Base-by-base conservation (phyloP, 164 flowering plant species). In the Malania oleifera region DNA sequence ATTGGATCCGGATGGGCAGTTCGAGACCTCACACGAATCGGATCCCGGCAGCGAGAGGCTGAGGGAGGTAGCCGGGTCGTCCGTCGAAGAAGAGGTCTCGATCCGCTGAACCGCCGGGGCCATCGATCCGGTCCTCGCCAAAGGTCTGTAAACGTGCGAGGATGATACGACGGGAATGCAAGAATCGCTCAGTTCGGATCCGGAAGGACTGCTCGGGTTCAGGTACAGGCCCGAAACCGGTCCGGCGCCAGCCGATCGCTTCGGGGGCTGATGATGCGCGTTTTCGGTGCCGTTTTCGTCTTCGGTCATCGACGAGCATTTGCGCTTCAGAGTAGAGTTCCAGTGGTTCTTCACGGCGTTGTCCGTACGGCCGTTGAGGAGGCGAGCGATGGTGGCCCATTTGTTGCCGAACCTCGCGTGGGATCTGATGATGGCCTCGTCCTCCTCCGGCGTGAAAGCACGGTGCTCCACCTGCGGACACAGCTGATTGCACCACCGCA, bases 401-500 rank as follows among this genome's bases (percentile, higher is more conserved):
- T 84, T 82, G 80, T 90, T 90, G 5, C 97, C 97, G 46, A 75
- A 80, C 57, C 75, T 64, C 0, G 84, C 85, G 52, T 89, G 97
- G 29, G 92, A 95, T n/a, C 70, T n/a, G 38, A 83, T 28, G 51
- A 89, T 87, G 18, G 81, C 70, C 7, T 77, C 92, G 54, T 89
- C 97, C 66, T 89, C 97, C 15, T 85, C 97, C 9, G 88, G 44
- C 7, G 81, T 62, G 60, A 89, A 89, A 0, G 95, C 73, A 8
- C 86, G 55, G 74, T 83, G 91, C 71, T 89, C 89, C 10, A 89
- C 96, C 64, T 82, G 75, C n/a, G 90, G 98, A 0, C 90, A 83
- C 7, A 90, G 82, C 80, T 87, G 97, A 63, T 91, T 88, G 57
- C 91, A 88, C 98, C 98, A 91, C 56, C 98, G 82, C 1, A 91